Conservation (phyloP, 495 filamentous ascomycete species). For the Entonaema liquescens region DNA sequence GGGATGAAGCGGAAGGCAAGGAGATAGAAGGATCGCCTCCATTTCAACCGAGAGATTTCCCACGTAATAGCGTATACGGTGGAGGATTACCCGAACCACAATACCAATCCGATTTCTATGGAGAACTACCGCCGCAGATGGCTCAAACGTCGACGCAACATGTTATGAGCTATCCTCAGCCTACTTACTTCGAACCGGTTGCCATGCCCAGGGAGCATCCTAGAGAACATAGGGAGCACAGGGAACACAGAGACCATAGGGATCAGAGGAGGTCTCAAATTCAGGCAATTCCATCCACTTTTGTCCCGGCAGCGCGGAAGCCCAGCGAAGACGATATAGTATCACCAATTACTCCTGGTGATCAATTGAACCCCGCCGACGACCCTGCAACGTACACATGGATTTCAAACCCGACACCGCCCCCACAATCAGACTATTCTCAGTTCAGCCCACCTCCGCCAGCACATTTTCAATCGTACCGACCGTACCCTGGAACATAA, state of each 20-base stretch:
- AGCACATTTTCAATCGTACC: constrained; percentile 42
- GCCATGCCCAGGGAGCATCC: background rate
- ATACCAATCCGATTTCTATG: constrained; percentile 44
- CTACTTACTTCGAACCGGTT: constrained; percentile 15
- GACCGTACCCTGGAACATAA: constrained; percentile 42
- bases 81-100: constrained; percentile 33
- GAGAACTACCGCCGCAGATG: constrained; percentile 45
- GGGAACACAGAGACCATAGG: background rate
- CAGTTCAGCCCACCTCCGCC: constrained; percentile 43
- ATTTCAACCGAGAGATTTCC: constrained; percentile 15
- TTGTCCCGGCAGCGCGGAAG: constrained; percentile 25
- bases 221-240: background rate
- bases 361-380: constrained; percentile 38
- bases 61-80: constrained; percentile 26
- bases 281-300: constrained; percentile 27
- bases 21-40: constrained; percentile 32
- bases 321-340: constrained; percentile 42
- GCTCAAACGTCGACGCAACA: constrained; percentile 34
- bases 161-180: constrained; percentile 28
- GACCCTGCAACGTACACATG: constrained; percentile 42
- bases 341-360: constrained; percentile 39
- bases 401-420: constrained; percentile 44
- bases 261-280: background rate
- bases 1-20: constrained; percentile 9
- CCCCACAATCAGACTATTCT: constrained; percentile 43